Conservation (phyloP, 1,284 basidiomycete species). For the Pseudozyma flocculosa region DNA sequence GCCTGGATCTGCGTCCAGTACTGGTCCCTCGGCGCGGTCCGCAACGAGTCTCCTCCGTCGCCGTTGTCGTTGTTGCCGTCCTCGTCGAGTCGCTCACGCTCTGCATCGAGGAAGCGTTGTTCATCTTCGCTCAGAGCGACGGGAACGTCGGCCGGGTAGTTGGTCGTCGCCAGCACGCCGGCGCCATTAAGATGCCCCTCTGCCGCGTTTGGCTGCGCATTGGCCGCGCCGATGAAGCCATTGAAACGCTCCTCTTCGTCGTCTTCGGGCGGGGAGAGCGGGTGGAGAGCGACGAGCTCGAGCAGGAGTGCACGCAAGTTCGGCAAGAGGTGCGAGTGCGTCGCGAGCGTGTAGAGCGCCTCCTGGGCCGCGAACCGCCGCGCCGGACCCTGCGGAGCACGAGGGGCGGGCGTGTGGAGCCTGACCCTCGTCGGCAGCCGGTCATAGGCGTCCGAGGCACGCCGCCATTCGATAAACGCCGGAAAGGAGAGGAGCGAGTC, state of each 20-base stretch:
- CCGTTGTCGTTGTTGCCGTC: too few species aligned
- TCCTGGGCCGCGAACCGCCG: constrained; percentile 27
- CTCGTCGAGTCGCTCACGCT: too few species aligned
- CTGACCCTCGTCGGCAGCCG: too few species aligned
- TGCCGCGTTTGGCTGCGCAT: not conserved
- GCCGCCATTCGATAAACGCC: too few species aligned
- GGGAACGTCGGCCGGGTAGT: constrained; percentile 2
- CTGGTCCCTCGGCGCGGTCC: constrained; percentile 13
- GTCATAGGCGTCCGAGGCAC: too few species aligned
- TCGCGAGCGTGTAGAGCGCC: constrained; percentile 19
- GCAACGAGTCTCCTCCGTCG: constrained; percentile 9
- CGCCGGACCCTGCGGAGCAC: constrained; percentile 21
- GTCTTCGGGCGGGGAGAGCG: constrained; percentile 4
- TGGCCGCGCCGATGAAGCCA: too few species aligned
- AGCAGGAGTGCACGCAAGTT: constrained; percentile 15
- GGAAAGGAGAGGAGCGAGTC: too few species aligned
- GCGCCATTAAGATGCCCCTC: not conserved
- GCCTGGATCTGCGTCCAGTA: constrained; percentile 18
- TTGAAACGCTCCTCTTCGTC: not conserved
- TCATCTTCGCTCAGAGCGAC: not conserved
- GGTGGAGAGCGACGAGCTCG: constrained; percentile 17
- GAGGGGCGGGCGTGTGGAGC: constrained; percentile 11
- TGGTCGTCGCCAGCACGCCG: not conserved
- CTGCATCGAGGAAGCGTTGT: constrained; percentile 1
- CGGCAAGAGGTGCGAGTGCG: constrained; percentile 13